Base-by-base conservation (phyloP, 2,329 filamentous ascomycete genomes). In the Phialocephala sp. region DNA sequence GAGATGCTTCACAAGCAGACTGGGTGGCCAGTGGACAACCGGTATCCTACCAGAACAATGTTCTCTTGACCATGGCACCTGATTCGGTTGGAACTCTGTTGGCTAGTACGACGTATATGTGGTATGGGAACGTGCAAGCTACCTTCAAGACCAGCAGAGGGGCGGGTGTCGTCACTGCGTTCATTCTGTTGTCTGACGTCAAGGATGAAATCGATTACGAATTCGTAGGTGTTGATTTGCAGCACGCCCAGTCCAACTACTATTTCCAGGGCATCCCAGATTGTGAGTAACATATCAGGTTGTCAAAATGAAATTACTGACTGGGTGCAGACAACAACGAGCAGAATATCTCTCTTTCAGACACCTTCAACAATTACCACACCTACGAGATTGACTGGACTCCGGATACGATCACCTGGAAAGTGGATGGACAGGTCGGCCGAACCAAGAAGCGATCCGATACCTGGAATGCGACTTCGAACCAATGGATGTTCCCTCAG, bases 191-290 rank as follows among this genome's bases (percentile, higher is more conserved):
- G 79, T 94, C 91, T 41, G 94, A 98, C 75, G 91, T 96, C 75
- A 97, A 97, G 84, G 95, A 99, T 76, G 95, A 99, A 80, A 97
- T 99, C 74, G 95, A 99, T 81, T 98, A 93, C 77, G 95, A 99
- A 79, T 98, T 91, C 77, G 86, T 99, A 62, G 95, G 95, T 71
- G 86, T 86, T 54, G 92, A 97, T 75, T 83, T 97, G 68, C 76
- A 83, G 56, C 86, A 85, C 68, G 92, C 91, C 20, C 94, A 99
- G 82, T 95, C 93, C 77, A 99, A 99, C 82, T 99, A 89, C 83
- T 99, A 97, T 81, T 97, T 91, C 81, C 94, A 97, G 81, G 95
- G 95, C 76, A 90, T 97, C 69, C 90, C 92, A 45, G 85, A 94
- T 78, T 98, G 93, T 97, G 83, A 83, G 92, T 74, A n/a, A 64